Percentiles rank a stretch among this genome's conserved stretches.
Evolutionary conservation across 495 filamentous ascomycete species (phyloP).

Genomic region (Aspergillus asperescens): DNA sequence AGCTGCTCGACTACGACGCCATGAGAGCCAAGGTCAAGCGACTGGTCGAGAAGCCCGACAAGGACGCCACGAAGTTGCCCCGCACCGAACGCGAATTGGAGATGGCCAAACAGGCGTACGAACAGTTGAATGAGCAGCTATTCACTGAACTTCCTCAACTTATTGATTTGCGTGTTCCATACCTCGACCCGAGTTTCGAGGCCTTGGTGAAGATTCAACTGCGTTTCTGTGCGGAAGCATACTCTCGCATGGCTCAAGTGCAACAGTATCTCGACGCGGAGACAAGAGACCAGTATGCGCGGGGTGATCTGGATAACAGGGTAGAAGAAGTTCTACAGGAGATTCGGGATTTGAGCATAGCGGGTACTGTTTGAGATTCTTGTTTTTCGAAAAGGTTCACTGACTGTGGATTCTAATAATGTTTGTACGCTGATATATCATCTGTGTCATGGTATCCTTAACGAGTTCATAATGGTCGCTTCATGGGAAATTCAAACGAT

Average conservation of each 20-base stretch:
- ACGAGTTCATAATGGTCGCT: slow-evolving; percentile 2
- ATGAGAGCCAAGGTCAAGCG: slow-evolving; percentile 95
- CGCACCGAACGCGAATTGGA: slow-evolving; percentile 91
- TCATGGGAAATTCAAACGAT: not conserved
- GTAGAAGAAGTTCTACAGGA: slow-evolving; percentile 97
- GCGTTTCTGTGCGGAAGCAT: slow-evolving; percentile 95
- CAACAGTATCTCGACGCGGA: slow-evolving; percentile 98
- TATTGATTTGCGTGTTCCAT: slow-evolving; percentile 94
- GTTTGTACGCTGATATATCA: slow-evolving; percentile 3
- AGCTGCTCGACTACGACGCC: slow-evolving; percentile 94
- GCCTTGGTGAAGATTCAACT: slow-evolving; percentile 98
- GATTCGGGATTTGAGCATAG: slow-evolving; percentile 94
- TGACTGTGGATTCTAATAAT: not conserved
- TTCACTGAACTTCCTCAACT: slow-evolving; percentile 92
- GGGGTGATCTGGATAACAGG: slow-evolving; percentile 82
- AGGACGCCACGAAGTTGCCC: slow-evolving; percentile 91
- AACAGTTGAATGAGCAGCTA: slow-evolving; percentile 92
- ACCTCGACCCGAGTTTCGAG: slow-evolving; percentile 94
- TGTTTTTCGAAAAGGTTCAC: not conserved
- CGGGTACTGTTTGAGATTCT: slow-evolving; percentile 64
- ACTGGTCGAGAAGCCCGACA: slow-evolving; percentile 96
- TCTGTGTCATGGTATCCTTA: slow-evolving; percentile 7
- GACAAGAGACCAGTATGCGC: slow-evolving; percentile 92
- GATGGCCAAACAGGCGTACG: slow-evolving; percentile 87
- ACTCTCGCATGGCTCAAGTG: slow-evolving; percentile 95